Conservation (phyloP, 768 basidiomycete species). For the Suillus sp. region DNA sequence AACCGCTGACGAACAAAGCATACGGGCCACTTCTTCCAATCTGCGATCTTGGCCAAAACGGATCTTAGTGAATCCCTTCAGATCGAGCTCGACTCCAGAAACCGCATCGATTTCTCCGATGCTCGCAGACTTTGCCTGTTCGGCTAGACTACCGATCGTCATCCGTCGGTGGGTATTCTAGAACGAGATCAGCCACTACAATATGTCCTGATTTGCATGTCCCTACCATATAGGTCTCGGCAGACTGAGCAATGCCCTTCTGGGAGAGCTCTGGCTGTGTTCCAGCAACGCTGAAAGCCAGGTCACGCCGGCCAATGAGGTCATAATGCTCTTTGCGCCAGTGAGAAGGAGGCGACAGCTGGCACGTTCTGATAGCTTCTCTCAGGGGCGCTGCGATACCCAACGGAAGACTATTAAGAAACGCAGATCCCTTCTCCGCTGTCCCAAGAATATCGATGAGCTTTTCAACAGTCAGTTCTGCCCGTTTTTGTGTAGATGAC, state of each 20-base stretch:
- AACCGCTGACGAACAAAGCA: constrained; percentile 80
- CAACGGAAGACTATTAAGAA: constrained; percentile 60
- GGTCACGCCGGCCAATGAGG: constrained; percentile 33
- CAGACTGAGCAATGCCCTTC: constrained; percentile 32
- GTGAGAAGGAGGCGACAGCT: constrained; percentile 70
- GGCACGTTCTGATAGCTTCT: constrained; percentile 85
- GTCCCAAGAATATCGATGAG: constrained; percentile 48
- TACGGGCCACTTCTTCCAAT: constrained; percentile 87
- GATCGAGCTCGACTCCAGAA: constrained; percentile 71
- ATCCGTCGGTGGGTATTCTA: constrained; percentile 55
- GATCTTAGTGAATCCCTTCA: constrained; percentile 76
- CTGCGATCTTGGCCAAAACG: constrained; percentile 90
- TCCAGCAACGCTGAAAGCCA: constrained; percentile 34
- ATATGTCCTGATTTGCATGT: neutral
- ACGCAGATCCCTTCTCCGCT: constrained; percentile 45
- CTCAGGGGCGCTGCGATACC: constrained; percentile 77
- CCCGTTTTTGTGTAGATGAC: constrained; percentile 58
- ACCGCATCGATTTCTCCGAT: constrained; percentile 57
- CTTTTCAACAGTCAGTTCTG: constrained; percentile 60
- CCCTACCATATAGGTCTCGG: constrained; percentile 36
- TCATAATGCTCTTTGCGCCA: constrained; percentile 57
- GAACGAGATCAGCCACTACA: constrained; percentile 5
- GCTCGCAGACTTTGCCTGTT: constrained; percentile 51
- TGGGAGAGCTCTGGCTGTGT: constrained; percentile 34
- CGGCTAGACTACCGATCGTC: constrained; percentile 54